These are phyloP conservation scores for Hirsutella minnesotensis DNA, from an alignment of 2,329 filamentous ascomycete species.

Conservation along the genomic window DNA sequence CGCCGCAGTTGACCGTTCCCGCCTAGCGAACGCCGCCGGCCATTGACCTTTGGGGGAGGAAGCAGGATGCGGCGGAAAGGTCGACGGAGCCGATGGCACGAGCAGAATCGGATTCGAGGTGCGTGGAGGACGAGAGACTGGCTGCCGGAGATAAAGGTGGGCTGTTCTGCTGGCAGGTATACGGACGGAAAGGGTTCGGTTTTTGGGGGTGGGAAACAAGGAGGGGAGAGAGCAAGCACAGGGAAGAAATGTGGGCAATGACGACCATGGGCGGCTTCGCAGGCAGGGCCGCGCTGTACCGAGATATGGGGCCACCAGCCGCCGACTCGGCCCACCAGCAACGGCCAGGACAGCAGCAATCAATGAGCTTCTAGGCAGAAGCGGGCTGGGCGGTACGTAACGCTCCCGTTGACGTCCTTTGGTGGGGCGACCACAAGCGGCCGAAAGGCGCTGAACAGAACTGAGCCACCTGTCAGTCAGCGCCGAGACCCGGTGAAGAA, in stretches of 20 bases:
- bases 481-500: no score
- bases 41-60: slow-evolving; percentile 33
- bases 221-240: neutral
- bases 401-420: no score
- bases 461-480: no score
- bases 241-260: slow-evolving; percentile 1
- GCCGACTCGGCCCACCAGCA: neutral
- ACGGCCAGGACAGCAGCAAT: neutral
- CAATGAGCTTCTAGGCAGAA: no score
- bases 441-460: no score
- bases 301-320: neutral
- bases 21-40: slow-evolving; percentile 43
- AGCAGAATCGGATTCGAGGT: slow-evolving; percentile 2
- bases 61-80: neutral
- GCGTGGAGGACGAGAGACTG: neutral
- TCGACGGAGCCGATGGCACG: slow-evolving; percentile 3
- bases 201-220: neutral
- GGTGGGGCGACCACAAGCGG: no score
- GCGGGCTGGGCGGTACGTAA: no score
- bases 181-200: neutral
- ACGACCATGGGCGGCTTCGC: neutral
- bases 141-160: slow-evolving; percentile 1
- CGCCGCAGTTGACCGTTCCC: slow-evolving; percentile 43
- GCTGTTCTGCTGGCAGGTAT: neutral
- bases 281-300: neutral